Evolutionary conservation across 768 basidiomycete genomes (phyloP).

Genomic region (Collybiopsis luxurians): DNA sequence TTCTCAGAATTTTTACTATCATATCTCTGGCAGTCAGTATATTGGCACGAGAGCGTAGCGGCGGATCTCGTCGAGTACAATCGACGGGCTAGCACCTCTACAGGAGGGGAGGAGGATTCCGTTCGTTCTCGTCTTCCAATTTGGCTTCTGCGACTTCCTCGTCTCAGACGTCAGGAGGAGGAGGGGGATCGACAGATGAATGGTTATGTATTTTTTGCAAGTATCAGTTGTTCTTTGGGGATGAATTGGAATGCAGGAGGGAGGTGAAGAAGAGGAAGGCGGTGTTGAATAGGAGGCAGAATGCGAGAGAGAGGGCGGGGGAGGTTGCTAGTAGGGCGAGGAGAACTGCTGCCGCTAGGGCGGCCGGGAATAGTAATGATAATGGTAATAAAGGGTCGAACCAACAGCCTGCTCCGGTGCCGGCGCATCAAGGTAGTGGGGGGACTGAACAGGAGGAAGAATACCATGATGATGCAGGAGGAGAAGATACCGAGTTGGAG

Average conservation of each 20-base stretch:
- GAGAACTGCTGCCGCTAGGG: background rate
- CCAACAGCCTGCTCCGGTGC: background rate
- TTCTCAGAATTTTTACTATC: no score
- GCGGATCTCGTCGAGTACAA: no score
- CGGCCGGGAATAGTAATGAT: background rate
- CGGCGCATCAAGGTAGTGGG: constrained; percentile 13
- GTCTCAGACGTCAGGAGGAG: no score
- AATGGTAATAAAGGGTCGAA: no score
- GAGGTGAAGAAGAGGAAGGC: constrained; percentile 65
- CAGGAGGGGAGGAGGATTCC: no score
- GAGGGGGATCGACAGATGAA: constrained; percentile 74
- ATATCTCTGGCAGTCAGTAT: no score
- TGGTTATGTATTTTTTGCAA: constrained; percentile 97
- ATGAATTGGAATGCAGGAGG: constrained; percentile 58
- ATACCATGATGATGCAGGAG: constrained; percentile 20
- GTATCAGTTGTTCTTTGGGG: constrained; percentile 89
- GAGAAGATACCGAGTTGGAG: constrained; percentile 26
- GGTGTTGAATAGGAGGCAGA: constrained; percentile 55
- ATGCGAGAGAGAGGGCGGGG: constrained; percentile 62
- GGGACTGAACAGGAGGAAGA: constrained; percentile 25
- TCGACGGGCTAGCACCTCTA: no score
- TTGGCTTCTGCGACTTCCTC: constrained; percentile 30
- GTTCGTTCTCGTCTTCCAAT: no score
- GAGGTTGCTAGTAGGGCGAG: constrained; percentile 23
- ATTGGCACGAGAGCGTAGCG: no score